These are phyloP conservation scores for Chlorella variabilis DNA, from an alignment of 163 green algal genomes.

Conservation along the genomic window DNA sequence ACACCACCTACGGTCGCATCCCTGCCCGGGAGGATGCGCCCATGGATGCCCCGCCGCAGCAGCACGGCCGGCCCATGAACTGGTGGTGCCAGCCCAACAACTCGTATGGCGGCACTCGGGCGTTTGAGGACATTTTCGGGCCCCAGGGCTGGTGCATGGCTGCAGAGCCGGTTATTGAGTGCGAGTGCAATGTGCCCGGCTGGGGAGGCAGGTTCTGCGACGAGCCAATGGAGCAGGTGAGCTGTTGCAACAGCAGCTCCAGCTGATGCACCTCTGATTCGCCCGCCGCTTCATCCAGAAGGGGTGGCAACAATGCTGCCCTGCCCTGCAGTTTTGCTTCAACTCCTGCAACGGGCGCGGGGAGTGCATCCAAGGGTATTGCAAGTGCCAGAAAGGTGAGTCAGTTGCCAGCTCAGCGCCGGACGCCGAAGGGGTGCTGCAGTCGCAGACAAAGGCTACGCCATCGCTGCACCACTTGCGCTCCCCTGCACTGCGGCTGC, in stretches of 20 bases:
- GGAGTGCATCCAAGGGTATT: constrained; percentile 10
- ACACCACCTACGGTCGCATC: constrained; percentile 54
- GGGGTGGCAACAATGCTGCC: background rate
- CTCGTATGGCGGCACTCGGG: background rate
- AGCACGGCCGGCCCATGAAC: constrained; percentile 55
- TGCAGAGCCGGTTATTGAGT: background rate
- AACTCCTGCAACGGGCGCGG: constrained; percentile 25
- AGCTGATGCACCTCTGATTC: constrained; percentile 7
- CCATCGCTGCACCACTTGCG: too few relatives aligned
- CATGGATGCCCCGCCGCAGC: constrained; percentile 36
- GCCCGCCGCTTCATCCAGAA: background rate
- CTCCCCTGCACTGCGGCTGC: too few relatives aligned
- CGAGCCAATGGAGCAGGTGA: too few relatives aligned
- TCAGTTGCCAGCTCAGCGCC: too few relatives aligned
- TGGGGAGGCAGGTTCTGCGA: too few relatives aligned
- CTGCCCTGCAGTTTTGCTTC: background rate
- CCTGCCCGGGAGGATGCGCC: constrained; percentile 24
- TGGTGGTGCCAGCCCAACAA: constrained; percentile 56
- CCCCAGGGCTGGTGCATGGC: background rate
- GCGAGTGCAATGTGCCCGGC: background rate
- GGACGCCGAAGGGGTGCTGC: too few relatives aligned
- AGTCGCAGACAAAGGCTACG: background rate
- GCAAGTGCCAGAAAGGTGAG: background rate
- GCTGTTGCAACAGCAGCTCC: background rate
- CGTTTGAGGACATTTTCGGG: background rate